phyloP scores from a whole-genome alignment of 441 rosid genomes.

The Mallotus japonicus region DNA sequence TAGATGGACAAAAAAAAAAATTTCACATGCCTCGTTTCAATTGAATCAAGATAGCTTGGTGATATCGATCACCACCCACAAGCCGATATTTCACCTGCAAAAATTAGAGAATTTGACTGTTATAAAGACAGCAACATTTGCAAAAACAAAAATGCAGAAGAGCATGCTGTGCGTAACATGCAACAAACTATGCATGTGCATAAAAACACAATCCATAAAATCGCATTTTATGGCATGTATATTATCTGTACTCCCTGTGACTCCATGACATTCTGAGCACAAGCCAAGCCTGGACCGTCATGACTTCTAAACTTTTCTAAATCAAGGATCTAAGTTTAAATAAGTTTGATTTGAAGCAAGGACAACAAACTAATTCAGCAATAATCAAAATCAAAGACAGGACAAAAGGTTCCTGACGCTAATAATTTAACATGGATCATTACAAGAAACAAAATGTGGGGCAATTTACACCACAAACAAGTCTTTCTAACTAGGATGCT shows the following conservation, averaged over 20 bases:
- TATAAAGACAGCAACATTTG: not conserved
- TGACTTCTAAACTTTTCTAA: not conserved
- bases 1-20: not conserved
- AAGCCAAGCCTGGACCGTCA: not conserved
- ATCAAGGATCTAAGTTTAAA: not conserved
- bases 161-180: not conserved
- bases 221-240: not conserved
- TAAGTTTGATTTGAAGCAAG: not conserved
- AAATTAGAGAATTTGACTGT: not conserved
- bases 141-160: not conserved
- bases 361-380: not conserved
- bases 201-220: not conserved
- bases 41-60: not conserved
- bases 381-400: not conserved
- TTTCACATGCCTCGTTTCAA: slow-evolving; percentile 8
- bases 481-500: not conserved
- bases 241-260: not conserved
- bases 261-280: not conserved
- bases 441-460: not conserved
- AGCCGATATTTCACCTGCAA: slow-evolving; percentile 6
- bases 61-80: not conserved
- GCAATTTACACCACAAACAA: slow-evolving; percentile 2
- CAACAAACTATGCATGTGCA: not conserved
- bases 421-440: not conserved
- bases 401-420: not conserved